A percentile compares a stretch with the other conserved stretches of the same genome.
These are phyloP conservation scores for Fusarium mexicanum DNA, from an alignment of 2,329 filamentous ascomycete genomes.

Conservation along the genomic window DNA sequence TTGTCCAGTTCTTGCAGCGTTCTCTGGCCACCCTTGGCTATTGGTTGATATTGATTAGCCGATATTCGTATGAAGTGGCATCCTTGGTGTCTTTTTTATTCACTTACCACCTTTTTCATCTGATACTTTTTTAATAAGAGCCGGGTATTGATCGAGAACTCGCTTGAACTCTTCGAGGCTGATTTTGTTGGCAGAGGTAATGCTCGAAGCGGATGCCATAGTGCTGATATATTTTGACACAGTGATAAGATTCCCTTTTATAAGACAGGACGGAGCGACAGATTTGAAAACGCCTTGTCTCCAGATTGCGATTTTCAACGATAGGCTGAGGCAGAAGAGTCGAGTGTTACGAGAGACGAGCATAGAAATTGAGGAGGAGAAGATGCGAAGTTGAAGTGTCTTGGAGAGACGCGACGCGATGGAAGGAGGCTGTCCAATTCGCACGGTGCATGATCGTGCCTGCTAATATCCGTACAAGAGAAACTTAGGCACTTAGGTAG, in stretches of 20 bases:
- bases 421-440: neutral
- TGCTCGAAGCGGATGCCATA: slow-evolving; percentile 29
- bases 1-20: slow-evolving; percentile 67
- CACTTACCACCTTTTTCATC: slow-evolving; percentile 55
- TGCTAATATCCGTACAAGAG: too few species aligned
- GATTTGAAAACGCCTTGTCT: neutral
- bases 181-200: slow-evolving; percentile 37
- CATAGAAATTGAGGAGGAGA: neutral
- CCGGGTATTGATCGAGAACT: slow-evolving; percentile 52
- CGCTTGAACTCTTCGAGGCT: slow-evolving; percentile 48
- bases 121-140: slow-evolving; percentile 56
- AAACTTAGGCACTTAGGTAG: too few species aligned
- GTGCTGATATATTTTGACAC: neutral
- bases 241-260: neutral
- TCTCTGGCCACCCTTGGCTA: slow-evolving; percentile 60
- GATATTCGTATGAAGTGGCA: neutral
- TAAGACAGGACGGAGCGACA: neutral
- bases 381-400: slow-evolving; percentile 4
- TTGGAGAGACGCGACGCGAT: slow-evolving; percentile 24
- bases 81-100: neutral
- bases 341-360: neutral
- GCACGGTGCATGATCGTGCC: slow-evolving; percentile 10
- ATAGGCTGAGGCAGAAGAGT: neutral
- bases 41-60: slow-evolving; percentile 3
- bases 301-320: neutral